Percentiles rank a stretch among this genome's conserved stretches.
Evolutionary conservation across 2,329 filamentous ascomycete species (phyloP).

Genomic region (Amphichorda felina): DNA sequence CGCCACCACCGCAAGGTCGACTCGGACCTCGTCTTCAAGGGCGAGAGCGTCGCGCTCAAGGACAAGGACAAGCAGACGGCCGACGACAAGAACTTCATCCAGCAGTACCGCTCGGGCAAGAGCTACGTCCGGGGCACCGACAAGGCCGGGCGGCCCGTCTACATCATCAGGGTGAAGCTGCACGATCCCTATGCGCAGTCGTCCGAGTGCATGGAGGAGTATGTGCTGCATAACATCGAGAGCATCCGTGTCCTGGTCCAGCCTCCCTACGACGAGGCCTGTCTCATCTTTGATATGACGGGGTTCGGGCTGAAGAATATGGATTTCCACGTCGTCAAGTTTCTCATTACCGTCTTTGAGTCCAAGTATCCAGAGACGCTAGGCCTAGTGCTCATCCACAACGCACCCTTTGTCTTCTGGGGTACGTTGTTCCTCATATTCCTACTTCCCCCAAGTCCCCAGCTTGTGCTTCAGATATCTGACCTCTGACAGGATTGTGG

Average conservation of each 20-base stretch:
- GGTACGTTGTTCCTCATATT: slow-evolving; percentile 9
- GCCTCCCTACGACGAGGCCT: slow-evolving; percentile 6
- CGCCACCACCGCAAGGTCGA: slow-evolving; percentile 19
- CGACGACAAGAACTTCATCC: slow-evolving; percentile 21
- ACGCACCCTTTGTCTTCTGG: slow-evolving; percentile 61
- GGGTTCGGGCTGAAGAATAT: slow-evolving; percentile 62
- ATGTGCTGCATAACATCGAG: slow-evolving; percentile 26
- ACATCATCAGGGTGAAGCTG: slow-evolving; percentile 19
- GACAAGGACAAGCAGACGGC: slow-evolving; percentile 9
- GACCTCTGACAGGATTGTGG: slow-evolving; percentile 23
- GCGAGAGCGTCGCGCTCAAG: slow-evolving; percentile 15
- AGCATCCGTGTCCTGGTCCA: slow-evolving; percentile 15
- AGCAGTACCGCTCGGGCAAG: slow-evolving; percentile 24
- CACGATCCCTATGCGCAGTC: slow-evolving; percentile 20
- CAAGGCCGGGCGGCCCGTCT: slow-evolving; percentile 20
- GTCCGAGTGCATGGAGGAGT: slow-evolving; percentile 20
- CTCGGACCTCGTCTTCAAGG: slow-evolving; percentile 16
- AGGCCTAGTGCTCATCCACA: slow-evolving; percentile 60
- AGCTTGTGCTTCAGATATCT: not conserved
- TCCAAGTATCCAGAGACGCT: slow-evolving; percentile 68
- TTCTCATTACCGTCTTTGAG: slow-evolving; percentile 71
- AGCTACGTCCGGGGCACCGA: slow-evolving; percentile 23
- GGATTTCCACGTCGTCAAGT: slow-evolving; percentile 66
- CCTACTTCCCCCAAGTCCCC: too few species aligned
- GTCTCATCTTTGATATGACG: slow-evolving; percentile 60